Base-by-base conservation (phyloP, 225 moss, liverwort and hornwort species). In the Straminergon stramineum region DNA sequence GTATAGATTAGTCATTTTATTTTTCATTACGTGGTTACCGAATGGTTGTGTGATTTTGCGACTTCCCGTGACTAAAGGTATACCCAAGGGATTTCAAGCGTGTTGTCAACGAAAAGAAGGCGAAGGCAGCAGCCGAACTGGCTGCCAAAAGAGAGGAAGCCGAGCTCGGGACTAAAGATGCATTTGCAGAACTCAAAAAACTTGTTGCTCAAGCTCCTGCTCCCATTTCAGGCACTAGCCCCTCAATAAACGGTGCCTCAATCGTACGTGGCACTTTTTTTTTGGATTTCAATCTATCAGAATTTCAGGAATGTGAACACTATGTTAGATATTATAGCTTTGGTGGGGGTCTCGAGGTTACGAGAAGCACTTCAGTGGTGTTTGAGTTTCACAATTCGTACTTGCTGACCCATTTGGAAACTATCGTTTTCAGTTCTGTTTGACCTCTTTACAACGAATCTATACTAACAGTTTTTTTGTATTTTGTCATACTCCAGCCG, bases 11-110 rank as follows among this genome's bases (percentile, higher is more conserved):
- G 35, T 62, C 48, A 20, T 82, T 35, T n/a, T 35, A 10, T 39
- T 82, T 67, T 39, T 62, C 30, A 75, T 64, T 11, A 48, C 32
- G 66, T 71, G 84, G 62, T 22, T 69, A 21, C n/a, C 43, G 79
- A 64, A 15, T 48, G 5, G 65, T 34, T 76, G 37, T 61, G 17
- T 85, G 82, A 88, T 86, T 71, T 27, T 75, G 62, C n/a, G 85
- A 28, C 20, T 74, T 74, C 26, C 57, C 81, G 56, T 87, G 84
- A 41, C 53, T 89, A 53, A 52, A 98, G 94, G 98, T 98, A 37
- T 97, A 92, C 85, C 98, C 98, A 48, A 92, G 95, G 86, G 97
- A 98, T 88, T 98, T 91, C 89, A 98, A 98, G 92, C 95, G 95
- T 62, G 95, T 97, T 61, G 70, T 96, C 58, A 91, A 88, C 23